Conservation (phyloP, 305 asterid species). For the Striga hermonthica region DNA sequence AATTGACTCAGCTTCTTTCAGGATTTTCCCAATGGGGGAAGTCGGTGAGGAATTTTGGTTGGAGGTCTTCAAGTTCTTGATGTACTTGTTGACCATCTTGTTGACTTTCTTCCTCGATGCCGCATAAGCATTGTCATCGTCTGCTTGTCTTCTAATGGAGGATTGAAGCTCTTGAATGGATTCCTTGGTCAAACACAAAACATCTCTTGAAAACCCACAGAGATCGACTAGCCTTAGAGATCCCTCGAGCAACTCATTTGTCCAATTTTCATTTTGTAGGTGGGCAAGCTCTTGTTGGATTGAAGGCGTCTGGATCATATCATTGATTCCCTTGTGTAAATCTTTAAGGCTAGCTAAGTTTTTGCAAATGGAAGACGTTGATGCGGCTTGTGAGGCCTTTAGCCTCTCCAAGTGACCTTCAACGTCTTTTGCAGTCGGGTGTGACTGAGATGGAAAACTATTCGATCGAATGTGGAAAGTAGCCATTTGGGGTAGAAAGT, state of each 20-base stretch:
- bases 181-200: constrained; percentile 31
- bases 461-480: constrained; percentile 38
- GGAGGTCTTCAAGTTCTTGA: not conserved
- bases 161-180: constrained; percentile 37
- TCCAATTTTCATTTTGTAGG: constrained; percentile 3
- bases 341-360: constrained; percentile 31
- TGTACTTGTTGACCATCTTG: not conserved
- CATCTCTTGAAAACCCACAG: constrained; percentile 34
- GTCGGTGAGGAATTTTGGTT: not conserved
- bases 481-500: constrained; percentile 32
- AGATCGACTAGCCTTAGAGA: constrained; percentile 33
- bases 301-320: constrained; percentile 31
- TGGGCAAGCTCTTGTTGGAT: constrained; percentile 26
- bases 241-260: constrained; percentile 36
- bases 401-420: constrained; percentile 29
- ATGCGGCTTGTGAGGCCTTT: constrained; percentile 18
- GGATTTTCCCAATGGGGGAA: not conserved
- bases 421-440: constrained; percentile 20
- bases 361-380: constrained; percentile 26
- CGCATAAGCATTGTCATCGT: not conserved
- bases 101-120: not conserved
- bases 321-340: constrained; percentile 27
- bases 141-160: constrained; percentile 32
- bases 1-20: constrained; percentile 2
- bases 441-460: constrained; percentile 39